Base-by-base conservation (phyloP, 352 stramenopile genomes). In the Elongisporangium prolatum region DNA sequence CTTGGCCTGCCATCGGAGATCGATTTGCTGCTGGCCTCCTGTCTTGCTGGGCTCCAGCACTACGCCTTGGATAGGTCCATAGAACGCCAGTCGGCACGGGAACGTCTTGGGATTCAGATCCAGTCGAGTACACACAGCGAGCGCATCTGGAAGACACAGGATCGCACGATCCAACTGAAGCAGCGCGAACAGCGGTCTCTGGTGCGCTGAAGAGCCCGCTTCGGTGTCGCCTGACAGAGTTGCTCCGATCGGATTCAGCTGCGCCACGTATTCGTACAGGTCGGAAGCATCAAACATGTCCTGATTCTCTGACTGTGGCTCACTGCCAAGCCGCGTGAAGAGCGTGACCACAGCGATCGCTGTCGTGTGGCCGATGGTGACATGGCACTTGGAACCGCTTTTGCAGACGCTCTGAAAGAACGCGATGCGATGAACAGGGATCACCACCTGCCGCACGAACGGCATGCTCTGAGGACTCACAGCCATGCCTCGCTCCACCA, bases 61-160 rank as follows among this genome's bases (percentile, higher is more conserved):
- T n/a, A 80, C 60, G 4, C 62, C 65, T 5, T 74, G 59, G 18
- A 94, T 61, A 13, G 54, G 59, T 0, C 82, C 86, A 49, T 93
- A 76, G 52, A 93, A 94, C 7, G 80, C 83, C 21, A 96, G 60
- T 6, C 86, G 84, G 63, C 84, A 93, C 4, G 73, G 56, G 48
- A 76, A 72, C 10, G 67, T 67, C 50, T 89, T 90, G 0, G 77
- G 68, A 22, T 90, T 75, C 3, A 88, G 61, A 57, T 94, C 86
- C 1, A 94, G 70, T 1, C 85, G 83, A 2, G 78, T 91, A 50
- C 84, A 91, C 16, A 96, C 82, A 3, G 93, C 65, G 4, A 92
- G 58, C 0, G 71, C 65, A 2, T 65, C 60, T 0, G 72, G 65
- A 21, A 72, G 79, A 40, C 78, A 91, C 40, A 89, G 76, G 17